Evolutionary conservation across 1,284 basidiomycete genomes (phyloP).

Genomic region (Exsudoporus floridanus): DNA sequence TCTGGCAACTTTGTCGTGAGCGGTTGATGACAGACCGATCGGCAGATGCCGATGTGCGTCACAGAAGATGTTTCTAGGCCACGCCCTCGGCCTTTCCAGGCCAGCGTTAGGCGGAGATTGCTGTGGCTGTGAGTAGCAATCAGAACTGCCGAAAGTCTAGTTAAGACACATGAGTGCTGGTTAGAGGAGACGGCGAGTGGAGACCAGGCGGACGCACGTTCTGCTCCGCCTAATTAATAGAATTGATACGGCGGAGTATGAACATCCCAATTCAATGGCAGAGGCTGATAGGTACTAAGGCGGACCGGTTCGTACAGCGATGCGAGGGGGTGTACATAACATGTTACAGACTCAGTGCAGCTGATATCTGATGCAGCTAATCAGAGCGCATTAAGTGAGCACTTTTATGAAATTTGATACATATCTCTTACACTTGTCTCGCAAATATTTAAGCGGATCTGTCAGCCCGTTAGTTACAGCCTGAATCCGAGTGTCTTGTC

Average conservation of each 20-base stretch:
- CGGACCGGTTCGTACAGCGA: background rate
- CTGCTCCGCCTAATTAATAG: background rate
- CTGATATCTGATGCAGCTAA: background rate
- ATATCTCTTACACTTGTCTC: background rate
- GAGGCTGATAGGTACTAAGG: background rate
- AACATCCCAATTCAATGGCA: background rate
- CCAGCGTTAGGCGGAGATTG: background rate
- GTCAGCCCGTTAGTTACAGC: background rate
- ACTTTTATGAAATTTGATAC: background rate
- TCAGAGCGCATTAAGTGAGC: background rate
- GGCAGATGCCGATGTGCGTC: background rate
- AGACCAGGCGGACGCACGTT: background rate
- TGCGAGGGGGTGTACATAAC: background rate
- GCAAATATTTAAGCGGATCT: background rate
- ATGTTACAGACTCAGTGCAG: background rate
- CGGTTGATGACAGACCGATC: no score
- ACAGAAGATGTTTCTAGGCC: no score
- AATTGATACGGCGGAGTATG: background rate
- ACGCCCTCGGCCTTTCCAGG: background rate
- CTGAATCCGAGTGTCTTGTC: background rate
- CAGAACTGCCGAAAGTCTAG: background rate
- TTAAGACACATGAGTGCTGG: no score
- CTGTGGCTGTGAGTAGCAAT: background rate
- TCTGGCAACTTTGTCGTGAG: background rate
- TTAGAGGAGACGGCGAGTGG: background rate